Conservation (phyloP, 805 yeast genomes). For the Blastobotrys robertii region DNA sequence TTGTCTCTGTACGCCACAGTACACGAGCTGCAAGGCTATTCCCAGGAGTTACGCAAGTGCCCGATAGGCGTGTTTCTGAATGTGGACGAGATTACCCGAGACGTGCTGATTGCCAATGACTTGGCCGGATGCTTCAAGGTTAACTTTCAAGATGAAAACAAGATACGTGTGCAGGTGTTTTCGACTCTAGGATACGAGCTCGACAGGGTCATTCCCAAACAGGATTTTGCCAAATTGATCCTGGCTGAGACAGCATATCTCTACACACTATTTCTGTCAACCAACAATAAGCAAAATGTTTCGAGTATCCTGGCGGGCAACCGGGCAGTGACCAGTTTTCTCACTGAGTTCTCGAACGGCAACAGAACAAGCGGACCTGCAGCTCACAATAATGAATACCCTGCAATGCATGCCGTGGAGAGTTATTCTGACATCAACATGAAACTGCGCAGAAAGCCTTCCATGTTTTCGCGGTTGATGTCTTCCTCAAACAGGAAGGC, state of each 20-base stretch:
- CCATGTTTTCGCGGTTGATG: too few species aligned
- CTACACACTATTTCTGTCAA: conserved; percentile 27
- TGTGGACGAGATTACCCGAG: conserved; percentile 31
- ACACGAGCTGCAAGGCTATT: conserved; percentile 29
- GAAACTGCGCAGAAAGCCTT: too few species aligned
- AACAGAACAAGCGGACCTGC: too few species aligned
- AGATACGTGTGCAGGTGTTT: conserved; percentile 16
- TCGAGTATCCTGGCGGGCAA: conserved; percentile 26
- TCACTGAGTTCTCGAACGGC: conserved; percentile 21
- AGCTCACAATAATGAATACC: too few species aligned
- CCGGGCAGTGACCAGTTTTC: conserved; percentile 13
- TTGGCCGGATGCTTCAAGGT: conserved; percentile 43
- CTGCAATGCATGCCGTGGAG: too few species aligned
- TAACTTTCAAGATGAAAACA: conserved; percentile 29
- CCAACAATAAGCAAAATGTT: conserved; percentile 27
- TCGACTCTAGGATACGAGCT: conserved; percentile 16
- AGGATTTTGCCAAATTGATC: conserved; percentile 30
- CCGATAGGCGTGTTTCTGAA: conserved; percentile 62
- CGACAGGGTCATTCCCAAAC: conserved; percentile 20
- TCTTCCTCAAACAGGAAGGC: background rate
- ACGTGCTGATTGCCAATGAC: conserved; percentile 29
- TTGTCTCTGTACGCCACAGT: conserved; percentile 26
- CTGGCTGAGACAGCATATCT: conserved; percentile 32
- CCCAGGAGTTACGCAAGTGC: conserved; percentile 34
- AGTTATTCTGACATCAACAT: too few species aligned